Base-by-base conservation (phyloP, 140 eudicot species). In the Flaveria floridana region DNA sequence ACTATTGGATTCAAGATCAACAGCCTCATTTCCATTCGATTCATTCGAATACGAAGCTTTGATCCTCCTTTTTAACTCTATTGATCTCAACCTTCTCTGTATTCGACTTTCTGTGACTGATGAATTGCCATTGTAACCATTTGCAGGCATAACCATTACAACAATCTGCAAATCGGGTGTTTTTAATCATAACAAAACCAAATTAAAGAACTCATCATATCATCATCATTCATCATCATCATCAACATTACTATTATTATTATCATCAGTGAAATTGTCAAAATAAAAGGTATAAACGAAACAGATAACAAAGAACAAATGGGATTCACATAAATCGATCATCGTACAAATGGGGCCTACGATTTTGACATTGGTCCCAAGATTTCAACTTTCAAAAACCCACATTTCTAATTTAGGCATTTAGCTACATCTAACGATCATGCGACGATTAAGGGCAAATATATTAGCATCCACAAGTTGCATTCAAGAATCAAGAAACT, bases 101-200 rank as follows among this genome's bases (percentile, higher is more conserved):
- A 69, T 68, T 65, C 96, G 84, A 71, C 74, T 85, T 2, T 79
- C 52, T 74, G 82, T 86, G 20, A 82, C 80, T 10, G 83, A 66
- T 62, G 89, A 83, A 76, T 73, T 68, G 69, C 81, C 85, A 73
- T 81, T 87, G 69, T 76, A 84, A 85, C 77, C 83, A 80, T 79
- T 89, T 79, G 86, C 95, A 70, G 98, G 95, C 95, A 92, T 92
- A 67, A 41, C 77, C 66, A 70, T 82, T 67, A 59, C 39, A 13
- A 14, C 15, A 12, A 62, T 62, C 68, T 79, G 77, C 34, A 78
- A 76, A 77, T 70, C 68, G 78, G 34, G 23, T 76, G 0, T 23
- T 13, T 6, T 79, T 74, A 84, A 83, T 82, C 70, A 78, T 72
- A 48, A 79, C 42, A 61, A 82, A 70, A 69, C 55, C 44, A 57